These are phyloP conservation scores for Amanita pallidorosea DNA, from an alignment of 768 basidiomycete species.

Conservation along the genomic window DNA sequence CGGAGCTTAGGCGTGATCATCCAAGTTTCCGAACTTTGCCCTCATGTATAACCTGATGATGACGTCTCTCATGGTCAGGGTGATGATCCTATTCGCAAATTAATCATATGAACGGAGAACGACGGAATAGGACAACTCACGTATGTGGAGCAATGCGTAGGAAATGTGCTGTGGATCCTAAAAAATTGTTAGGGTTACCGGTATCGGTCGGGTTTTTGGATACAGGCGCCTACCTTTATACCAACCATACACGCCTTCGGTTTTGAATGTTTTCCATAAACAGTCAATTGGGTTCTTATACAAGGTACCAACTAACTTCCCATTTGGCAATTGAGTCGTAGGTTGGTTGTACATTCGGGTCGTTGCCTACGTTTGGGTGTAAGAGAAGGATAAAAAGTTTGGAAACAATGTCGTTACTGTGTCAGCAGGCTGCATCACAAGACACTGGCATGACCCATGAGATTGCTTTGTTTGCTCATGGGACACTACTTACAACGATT, in stretches of 20 bases:
- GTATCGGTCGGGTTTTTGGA: neutral
- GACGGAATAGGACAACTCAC: constrained; percentile 26
- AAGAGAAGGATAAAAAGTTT: constrained; percentile 3
- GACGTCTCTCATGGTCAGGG: constrained; percentile 80
- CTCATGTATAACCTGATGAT: constrained; percentile 61
- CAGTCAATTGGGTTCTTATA: constrained; percentile 95
- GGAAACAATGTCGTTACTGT: constrained; percentile 32
- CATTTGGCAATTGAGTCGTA: constrained; percentile 58
- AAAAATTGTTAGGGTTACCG: neutral
- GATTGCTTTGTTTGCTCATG: neutral
- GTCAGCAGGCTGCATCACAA: constrained; percentile 93
- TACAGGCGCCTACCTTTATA: constrained; percentile 63
- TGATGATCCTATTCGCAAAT: constrained; percentile 56
- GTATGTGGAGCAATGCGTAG: constrained; percentile 89
- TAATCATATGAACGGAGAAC: neutral
- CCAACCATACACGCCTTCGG: constrained; percentile 88
- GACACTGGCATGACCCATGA: constrained; percentile 36
- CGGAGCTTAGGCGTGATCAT: too few species aligned
- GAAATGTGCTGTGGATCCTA: constrained; percentile 91
- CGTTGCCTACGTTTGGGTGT: constrained; percentile 42
- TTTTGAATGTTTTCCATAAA: constrained; percentile 88
- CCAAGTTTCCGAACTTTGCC: neutral
- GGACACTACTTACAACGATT: constrained; percentile 63
- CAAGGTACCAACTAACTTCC: constrained; percentile 59
- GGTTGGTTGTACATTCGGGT: constrained; percentile 98